Conservation (phyloP, 306 rosid genomes). For the Prunus campanulata region DNA sequence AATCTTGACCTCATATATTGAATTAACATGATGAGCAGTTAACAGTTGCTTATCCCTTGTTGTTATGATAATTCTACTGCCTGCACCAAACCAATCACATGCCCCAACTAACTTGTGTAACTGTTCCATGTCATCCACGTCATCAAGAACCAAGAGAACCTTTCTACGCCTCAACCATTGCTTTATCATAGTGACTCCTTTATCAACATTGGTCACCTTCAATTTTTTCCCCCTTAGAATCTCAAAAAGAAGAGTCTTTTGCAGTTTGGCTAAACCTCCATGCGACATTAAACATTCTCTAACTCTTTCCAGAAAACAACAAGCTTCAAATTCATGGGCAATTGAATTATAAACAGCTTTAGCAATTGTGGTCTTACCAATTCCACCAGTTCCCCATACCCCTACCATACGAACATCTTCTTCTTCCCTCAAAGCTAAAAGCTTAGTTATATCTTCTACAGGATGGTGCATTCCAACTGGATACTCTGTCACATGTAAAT, state of each 20-base stretch:
- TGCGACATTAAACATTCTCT: not conserved
- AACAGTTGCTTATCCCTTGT: not conserved
- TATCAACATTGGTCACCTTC: not conserved
- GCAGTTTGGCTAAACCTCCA: not conserved
- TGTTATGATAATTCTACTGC: not conserved
- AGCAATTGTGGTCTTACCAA: too few species aligned
- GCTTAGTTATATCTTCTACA: too few species aligned
- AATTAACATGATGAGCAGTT: not conserved
- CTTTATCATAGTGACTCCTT: not conserved
- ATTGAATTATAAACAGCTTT: too few species aligned
- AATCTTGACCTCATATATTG: not conserved
- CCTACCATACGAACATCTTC: too few species aligned
- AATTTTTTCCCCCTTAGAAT: not conserved
- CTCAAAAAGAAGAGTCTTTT: not conserved
- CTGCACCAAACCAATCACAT: not conserved
- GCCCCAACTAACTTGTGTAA: not conserved
- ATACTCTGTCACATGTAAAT: too few species aligned
- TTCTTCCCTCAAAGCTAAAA: too few species aligned
- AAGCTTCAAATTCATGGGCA: too few species aligned
- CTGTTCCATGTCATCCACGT: not conserved
- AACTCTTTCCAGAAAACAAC: not conserved
- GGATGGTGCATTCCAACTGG: too few species aligned
- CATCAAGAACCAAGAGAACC: constrained; percentile 2
- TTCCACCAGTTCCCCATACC: too few species aligned
- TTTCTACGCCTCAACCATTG: not conserved